Evolutionary conservation across 371 early-diverging fungal genomes (phyloP).

Genomic region (Nosema muscidifuracis): DNA sequence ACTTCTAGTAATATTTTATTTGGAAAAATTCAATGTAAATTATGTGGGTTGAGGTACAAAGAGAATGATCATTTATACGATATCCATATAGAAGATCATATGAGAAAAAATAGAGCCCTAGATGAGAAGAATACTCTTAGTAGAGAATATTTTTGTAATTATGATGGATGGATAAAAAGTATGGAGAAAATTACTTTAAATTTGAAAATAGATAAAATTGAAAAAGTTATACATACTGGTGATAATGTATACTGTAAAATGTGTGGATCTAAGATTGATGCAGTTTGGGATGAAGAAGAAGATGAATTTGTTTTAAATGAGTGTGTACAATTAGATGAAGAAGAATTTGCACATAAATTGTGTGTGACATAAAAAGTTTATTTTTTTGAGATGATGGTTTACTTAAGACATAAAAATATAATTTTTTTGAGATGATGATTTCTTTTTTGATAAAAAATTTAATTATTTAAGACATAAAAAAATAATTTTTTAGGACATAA

Average conservation of each 20-base stretch:
- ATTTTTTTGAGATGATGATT: too few species aligned
- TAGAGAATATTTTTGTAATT: slow-evolving; percentile 36
- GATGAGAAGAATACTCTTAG: slow-evolving; percentile 27
- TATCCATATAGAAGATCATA: slow-evolving; percentile 43
- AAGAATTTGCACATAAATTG: slow-evolving; percentile 26
- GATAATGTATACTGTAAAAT: slow-evolving; percentile 23
- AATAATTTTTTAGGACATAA: too few species aligned
- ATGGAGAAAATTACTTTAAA: slow-evolving; percentile 29
- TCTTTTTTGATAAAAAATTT: too few species aligned
- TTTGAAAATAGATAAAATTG: slow-evolving; percentile 27
- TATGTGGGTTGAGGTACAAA: slow-evolving; percentile 42
- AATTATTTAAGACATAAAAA: too few species aligned
- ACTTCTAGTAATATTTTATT: slow-evolving; percentile 4
- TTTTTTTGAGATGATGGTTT: too few species aligned
- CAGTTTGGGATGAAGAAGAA: slow-evolving; percentile 38
- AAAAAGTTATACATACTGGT: slow-evolving; percentile 19
- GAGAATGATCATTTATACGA: slow-evolving; percentile 16
- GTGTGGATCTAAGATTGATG: slow-evolving; percentile 25
- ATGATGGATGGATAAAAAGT: slow-evolving; percentile 30
- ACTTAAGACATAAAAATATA: too few species aligned
- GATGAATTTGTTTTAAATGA: slow-evolving; percentile 31
- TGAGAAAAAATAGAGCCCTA: slow-evolving; percentile 25
- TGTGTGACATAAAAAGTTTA: slow-evolving; percentile 22
- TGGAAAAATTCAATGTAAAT: slow-evolving; percentile 36
- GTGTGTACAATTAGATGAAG: slow-evolving; percentile 28